phyloP scores from a whole-genome alignment of 2,329 filamentous ascomycete species.

The Fusarium metavorans region DNA sequence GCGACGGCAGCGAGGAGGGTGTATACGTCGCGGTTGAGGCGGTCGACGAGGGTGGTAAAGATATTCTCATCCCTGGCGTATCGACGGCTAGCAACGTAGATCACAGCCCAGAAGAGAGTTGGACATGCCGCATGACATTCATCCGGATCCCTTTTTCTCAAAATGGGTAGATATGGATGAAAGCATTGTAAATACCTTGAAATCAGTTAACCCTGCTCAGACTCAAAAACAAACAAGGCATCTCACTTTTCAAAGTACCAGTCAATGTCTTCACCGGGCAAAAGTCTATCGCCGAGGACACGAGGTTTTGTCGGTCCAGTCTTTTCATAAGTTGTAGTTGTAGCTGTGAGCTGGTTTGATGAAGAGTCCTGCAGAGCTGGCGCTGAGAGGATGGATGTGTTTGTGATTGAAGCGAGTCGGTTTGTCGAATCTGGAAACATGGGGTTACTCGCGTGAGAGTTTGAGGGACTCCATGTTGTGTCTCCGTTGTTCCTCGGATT shows the following conservation, averaged over 20 bases:
- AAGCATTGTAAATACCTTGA: slow-evolving; percentile 64
- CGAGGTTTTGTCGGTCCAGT: slow-evolving; percentile 53
- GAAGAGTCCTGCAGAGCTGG: slow-evolving; percentile 19
- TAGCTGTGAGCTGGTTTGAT: slow-evolving; percentile 7
- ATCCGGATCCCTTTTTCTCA: slow-evolving; percentile 63
- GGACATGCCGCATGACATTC: slow-evolving; percentile 61
- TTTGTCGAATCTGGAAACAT: slow-evolving; percentile 36
- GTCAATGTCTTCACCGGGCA: slow-evolving; percentile 66
- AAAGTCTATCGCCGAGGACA: slow-evolving; percentile 59
- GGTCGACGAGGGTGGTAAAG: slow-evolving; percentile 60
- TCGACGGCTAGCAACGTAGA: slow-evolving; percentile 62
- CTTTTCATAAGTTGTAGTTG: slow-evolving; percentile 30
- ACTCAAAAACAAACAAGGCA: neutral
- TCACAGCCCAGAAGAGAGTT: slow-evolving; percentile 67
- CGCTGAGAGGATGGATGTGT: slow-evolving; percentile 8
- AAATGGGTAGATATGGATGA: slow-evolving; percentile 65
- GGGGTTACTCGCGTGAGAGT: slow-evolving; percentile 43
- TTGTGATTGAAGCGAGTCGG: slow-evolving; percentile 20
- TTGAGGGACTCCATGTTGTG: slow-evolving; percentile 45
- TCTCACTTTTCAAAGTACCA: slow-evolving; percentile 66
- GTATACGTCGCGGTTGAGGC: slow-evolving; percentile 61
- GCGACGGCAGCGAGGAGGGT: slow-evolving; percentile 56
- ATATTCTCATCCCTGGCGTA: slow-evolving; percentile 58
- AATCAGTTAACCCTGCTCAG: neutral
- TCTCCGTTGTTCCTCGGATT: slow-evolving; percentile 41